Base-by-base conservation (phyloP, 2,329 filamentous ascomycete species). In the Trichoderma gracile region DNA sequence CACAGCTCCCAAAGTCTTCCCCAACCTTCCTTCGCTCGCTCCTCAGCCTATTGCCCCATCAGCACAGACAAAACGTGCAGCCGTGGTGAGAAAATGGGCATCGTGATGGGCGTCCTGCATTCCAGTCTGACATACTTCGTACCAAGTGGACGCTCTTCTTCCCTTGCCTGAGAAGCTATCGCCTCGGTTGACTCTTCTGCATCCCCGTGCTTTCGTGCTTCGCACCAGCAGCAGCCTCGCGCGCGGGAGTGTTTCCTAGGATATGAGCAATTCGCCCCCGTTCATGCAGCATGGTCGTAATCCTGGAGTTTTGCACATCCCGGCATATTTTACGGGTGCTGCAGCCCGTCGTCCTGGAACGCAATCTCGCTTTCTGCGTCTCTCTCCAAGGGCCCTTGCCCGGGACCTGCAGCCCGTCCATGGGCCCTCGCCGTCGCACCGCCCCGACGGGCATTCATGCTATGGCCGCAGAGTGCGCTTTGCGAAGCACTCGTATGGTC, bases 351-450 rank as follows among this genome's bases (percentile, higher is more conserved):
- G 45, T 17, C 23, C 46, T 52, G 47, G 58, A 53, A 30, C 46
- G 58, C 47, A 61, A 61, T 61, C 25, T 61, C 58, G 58, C 58
- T 61, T 61, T 61, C 33, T 43, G 47, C 58, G n/a, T 53, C 47
- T 52, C 25, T 53, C 25, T 52, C 17, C 40, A 14, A 42, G 45
- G 56, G 30, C 58, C 58, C 58, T 30, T 61, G 58, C 23, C 38
- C 58, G 58, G 58, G 21, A 61, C 58, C 52, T 52, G 25, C 17
- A 42, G 21, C 10, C 33, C 33, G 33, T 23, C 58, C 47, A 53
- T 53, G 33, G 33, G 43, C 38, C 47, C 46, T 52, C 58, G 38
- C 47, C 58, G 58, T 47, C 55, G 55, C 55, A 57, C 58, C 47
- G 58, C 58, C 46, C 38, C 58, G 47, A 50, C 54, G 57, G 33